A percentile compares a stretch with the other conserved stretches of the same genome.
Conservation (phyloP, 345 rosid genomes). For the Cardamine resedifolia region DNA sequence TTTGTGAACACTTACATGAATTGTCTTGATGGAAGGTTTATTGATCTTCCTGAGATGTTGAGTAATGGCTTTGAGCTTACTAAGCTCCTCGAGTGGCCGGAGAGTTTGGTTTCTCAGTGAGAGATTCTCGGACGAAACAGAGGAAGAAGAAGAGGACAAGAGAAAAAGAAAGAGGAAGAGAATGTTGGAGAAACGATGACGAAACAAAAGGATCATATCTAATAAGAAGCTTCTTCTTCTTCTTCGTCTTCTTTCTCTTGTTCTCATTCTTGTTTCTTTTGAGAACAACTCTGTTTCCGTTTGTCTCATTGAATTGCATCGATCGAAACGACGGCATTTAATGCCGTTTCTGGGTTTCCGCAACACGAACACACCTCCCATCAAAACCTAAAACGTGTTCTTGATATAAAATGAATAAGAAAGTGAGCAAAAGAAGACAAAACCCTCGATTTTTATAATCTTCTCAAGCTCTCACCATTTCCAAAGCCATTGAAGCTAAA, state of each 20-base stretch:
- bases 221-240: constrained; percentile 43
- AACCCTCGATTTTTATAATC: constrained; percentile 10
- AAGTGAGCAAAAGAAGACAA: constrained; percentile 31
- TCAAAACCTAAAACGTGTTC: constrained; percentile 22
- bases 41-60: constrained; percentile 75
- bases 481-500: constrained; percentile 25
- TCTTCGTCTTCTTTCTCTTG: constrained; percentile 38
- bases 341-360: constrained; percentile 47
- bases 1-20: constrained; percentile 54
- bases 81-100: constrained; percentile 59
- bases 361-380: constrained; percentile 48
- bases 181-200: constrained; percentile 46
- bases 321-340: constrained; percentile 56
- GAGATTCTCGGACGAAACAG: constrained; percentile 42
- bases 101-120: constrained; percentile 58
- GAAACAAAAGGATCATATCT: constrained; percentile 44
- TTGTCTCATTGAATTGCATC: constrained; percentile 40
- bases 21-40: constrained; percentile 81
- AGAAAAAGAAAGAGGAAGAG: constrained; percentile 32
- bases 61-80: constrained; percentile 52
- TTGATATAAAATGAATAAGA: constrained; percentile 21
- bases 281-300: constrained; percentile 25
- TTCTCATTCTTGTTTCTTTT: constrained; percentile 35
- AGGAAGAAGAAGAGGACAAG: constrained; percentile 45
- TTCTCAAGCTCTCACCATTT: constrained; percentile 34